Base-by-base conservation (phyloP, 1,139 yeast species). In the Debaryomyces sp. region DNA sequence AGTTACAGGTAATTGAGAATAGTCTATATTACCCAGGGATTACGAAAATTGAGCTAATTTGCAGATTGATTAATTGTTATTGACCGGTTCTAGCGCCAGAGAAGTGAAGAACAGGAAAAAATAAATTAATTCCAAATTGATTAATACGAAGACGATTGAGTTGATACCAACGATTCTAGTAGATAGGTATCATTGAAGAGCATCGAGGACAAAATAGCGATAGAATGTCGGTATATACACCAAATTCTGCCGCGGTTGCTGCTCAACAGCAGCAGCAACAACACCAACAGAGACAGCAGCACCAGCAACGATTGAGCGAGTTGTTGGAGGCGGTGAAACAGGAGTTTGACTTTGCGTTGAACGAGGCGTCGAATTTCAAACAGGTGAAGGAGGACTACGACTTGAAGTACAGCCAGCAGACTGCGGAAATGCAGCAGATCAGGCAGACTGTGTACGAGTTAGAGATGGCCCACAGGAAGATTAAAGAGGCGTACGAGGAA, bases 321-420 rank as follows among this genome's bases (percentile, higher is more conserved):
- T 81, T 94, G 56, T 78, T 94, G 61, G 98, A 94, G 49, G 96
- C 96, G 37, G 85, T 94, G 66, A 89, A 90, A 71, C 90, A 86
- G 63, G 99, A 94, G 75, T 92, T 94, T 60, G 95, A 90, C 59
- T 83, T 82, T 56, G 88, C 95, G 45, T 80, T 89, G 55, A 87
- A 83, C 64, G 98, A 94, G 69, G 96, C 97, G 8, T 82, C 91
- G 44, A 82, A 84, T 55, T 90, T 86, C 70, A 85, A 95, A 63
- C 85, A 89, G 67, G 97, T 92, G 68, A 94, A 91, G 73, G 96
- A 91, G 67, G 97, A 92, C 65, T 89, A 87, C 62, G 98, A 94
- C 70, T 78, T 87, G 59, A 92, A 92, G 67, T 85, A 90, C 65
- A 86, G 84, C 65, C 97, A 91, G 70, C 98, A 94, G 69, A 87